Percentiles rank a stretch among this genome's conserved stretches.
Evolutionary conservation across 768 basidiomycete species (phyloP).

Genomic region (Leucogyrophana mollusca): DNA sequence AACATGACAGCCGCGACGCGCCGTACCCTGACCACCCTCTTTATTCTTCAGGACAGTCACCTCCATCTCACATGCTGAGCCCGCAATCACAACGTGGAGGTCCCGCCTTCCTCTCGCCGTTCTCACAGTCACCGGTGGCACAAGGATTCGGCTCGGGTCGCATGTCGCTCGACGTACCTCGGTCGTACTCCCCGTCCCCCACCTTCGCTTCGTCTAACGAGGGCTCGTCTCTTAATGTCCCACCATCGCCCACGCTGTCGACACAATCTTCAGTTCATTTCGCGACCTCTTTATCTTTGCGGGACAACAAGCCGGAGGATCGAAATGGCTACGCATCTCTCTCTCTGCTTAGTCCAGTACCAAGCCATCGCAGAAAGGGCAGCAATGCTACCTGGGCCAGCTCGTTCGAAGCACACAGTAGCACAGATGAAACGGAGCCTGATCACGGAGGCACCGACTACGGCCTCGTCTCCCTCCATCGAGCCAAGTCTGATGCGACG

Average conservation of each 20-base stretch:
- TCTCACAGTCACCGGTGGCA: not conserved
- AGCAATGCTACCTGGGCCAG: constrained; percentile 58
- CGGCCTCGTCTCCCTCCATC: constrained; percentile 29
- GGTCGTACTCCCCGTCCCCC: constrained; percentile 28
- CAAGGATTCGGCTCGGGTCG: constrained; percentile 2
- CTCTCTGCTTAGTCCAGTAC: constrained; percentile 42
- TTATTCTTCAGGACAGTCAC: not conserved
- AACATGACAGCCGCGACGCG: not conserved
- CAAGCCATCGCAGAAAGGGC: constrained; percentile 49
- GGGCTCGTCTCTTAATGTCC: constrained; percentile 38
- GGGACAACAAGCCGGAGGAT: constrained; percentile 68
- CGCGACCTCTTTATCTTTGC: constrained; percentile 51
- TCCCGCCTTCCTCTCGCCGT: constrained; percentile 23
- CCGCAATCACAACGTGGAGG: not conserved
- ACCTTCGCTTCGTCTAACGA: constrained; percentile 41
- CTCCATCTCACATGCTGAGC: constrained; percentile 4
- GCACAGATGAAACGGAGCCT: constrained; percentile 47
- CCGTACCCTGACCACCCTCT: not conserved
- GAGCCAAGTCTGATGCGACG: constrained; percentile 33
- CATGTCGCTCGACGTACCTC: constrained; percentile 28
- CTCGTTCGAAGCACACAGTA: constrained; percentile 34
- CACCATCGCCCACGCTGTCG: constrained; percentile 79
- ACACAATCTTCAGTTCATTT: constrained; percentile 63
- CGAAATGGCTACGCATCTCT: constrained; percentile 52
- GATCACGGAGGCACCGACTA: constrained; percentile 35